Base-by-base conservation (phyloP, 352 stramenopile species). In the Globisporangium heterothallicum region DNA sequence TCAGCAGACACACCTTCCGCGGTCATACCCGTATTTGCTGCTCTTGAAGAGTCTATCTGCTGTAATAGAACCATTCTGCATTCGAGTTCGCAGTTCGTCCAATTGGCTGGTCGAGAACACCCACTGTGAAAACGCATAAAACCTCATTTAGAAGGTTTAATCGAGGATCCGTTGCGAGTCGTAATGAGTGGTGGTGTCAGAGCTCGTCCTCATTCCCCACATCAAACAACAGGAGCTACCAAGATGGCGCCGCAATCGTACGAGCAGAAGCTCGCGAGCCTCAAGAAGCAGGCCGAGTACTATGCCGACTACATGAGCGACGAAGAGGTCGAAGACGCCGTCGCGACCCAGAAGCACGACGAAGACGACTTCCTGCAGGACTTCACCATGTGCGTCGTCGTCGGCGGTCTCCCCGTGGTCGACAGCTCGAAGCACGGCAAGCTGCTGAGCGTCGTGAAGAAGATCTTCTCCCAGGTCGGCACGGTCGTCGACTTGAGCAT, bases 381-480 rank as follows among this genome's bases (percentile, higher is more conserved):
- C 65, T 94, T 84, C 47, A 80, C 74, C 35, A 83, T 79, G 56
- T 88, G 79, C 25, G 62, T 94, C 21, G 77, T 94, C 36, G 80
- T 94, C 34, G 84, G 82, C 49, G 80, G 82, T 0, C 61, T 92
- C n/a, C 84, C 84, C 10, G 62, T 86, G 2, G 74, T 92, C 24
- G 81, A 88, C 64, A 73, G 64, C 46, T 22, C 66, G 58, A 94
- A 94, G 68, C 82, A 93, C 67, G 66, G 51, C 61, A 94, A 94
- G 72, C 66, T 94, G 41, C 58, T 92, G 47, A 85, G 74, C 41
- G 78, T 94, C 40, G 70, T 94, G 19, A 89, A 86, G 66, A 91
- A 91, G 64, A 87, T 94, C 56, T 89, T 94, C 61, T 84, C 78
- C 24, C 81, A 92, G 56, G 79, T 92, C 48, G 81, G 82, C 48